A percentile compares a stretch with the other conserved stretches of the same genome.
phyloP scores from a whole-genome alignment of 148 eudicot species.

The Oxyria digyna region DNA sequence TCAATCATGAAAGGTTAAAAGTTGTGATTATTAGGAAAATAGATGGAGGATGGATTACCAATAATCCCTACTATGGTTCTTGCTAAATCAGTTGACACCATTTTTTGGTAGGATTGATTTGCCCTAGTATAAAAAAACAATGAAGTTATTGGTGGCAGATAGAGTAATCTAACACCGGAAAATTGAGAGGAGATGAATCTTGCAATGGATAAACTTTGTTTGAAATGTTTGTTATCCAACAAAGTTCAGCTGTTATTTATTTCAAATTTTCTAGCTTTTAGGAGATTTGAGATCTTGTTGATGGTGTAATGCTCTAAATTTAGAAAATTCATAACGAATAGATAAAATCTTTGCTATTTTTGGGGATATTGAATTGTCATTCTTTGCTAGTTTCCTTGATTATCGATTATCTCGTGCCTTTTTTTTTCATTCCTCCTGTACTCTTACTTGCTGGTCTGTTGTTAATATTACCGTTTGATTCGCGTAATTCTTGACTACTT shows the following conservation, averaged over 20 bases:
- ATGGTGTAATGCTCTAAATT: neutral
- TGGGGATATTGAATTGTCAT: neutral
- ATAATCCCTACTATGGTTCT: slow-evolving; percentile 9
- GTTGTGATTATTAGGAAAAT: neutral
- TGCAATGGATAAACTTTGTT: neutral
- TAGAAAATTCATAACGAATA: neutral
- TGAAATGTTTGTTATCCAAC: neutral
- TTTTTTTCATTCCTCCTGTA: neutral
- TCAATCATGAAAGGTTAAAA: neutral
- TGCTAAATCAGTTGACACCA: neutral
- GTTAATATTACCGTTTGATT: neutral
- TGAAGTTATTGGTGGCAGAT: neutral
- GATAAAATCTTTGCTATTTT: neutral
- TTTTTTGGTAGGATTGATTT: neutral
- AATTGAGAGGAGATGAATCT: neutral
- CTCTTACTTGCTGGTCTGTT: neutral
- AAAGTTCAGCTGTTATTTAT: neutral
- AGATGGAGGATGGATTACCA: neutral
- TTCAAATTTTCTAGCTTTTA: neutral
- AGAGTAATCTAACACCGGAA: neutral
- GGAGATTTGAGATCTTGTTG: neutral
- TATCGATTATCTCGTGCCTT: neutral
- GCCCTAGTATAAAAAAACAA: neutral
- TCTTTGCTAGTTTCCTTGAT: neutral
- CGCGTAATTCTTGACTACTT: neutral